Evolutionary conservation across 2,329 filamentous ascomycete genomes (phyloP), one percentile per base, ranked within the genome.

Genomic region (Fusarium foetens): DNA sequence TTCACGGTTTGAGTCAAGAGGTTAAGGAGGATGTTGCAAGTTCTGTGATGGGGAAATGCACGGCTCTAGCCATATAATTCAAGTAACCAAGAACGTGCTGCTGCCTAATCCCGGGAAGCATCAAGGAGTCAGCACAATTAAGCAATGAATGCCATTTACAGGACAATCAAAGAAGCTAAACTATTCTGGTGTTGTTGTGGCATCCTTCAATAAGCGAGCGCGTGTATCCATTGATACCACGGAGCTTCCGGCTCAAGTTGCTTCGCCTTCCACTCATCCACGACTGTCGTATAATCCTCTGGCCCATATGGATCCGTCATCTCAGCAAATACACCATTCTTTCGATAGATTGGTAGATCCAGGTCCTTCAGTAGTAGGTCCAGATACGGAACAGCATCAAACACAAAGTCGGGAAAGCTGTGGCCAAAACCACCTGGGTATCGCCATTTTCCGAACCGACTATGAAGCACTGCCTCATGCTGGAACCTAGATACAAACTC

Each of bases 321-420:
- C 75, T 91, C 89, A 2, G 81, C 81, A 57, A 85, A 75, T 75
- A 81, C 83, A 1, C 87, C 85, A 14, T 84, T 80, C 82, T 92
- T 92, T 38, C 89, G 82, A 71, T 87, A 83, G 19, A 82, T 82
- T 23, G 85, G 81, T 60, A 94, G 79, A 0, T 89, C 91, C 62
- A 95, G 75, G 78, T 95, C 93, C 8, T 82, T 81, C 66, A 93
- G 78, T 76, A 95, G 79, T 76, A 91, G 76, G 79, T 95, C 93
- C 23, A 94, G 78, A 65, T 94, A 96, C 8, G 92, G 92, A 59
- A 95, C 79, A 0, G 87, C 87, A 79, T 96, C 93, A 76, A 95
- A 95, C 23, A 93, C 90, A 71, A 94, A 91, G 78, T 93, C 92
- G 0, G 91, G 91, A 64, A 87, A 84, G 76, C 84, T 86, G 42